Evolutionary conservation across 2,329 filamentous ascomycete species (phyloP).

Genomic region (Curvularia sp.): DNA sequence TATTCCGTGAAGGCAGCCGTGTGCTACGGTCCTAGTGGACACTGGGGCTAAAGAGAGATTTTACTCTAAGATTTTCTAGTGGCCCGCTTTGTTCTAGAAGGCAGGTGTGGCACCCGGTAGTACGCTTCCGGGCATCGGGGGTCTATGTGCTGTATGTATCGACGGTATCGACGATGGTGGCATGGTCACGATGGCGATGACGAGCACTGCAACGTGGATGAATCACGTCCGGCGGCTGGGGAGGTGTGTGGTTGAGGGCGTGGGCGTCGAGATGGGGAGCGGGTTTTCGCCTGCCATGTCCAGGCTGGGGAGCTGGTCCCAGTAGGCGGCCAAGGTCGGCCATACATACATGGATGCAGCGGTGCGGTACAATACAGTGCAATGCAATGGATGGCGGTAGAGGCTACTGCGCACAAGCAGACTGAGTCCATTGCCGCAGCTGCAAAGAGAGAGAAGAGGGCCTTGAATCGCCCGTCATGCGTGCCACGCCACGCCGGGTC

Average conservation of each 20-base stretch:
- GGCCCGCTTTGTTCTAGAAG: slow-evolving; percentile 44
- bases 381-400: background rate
- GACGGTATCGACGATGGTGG: background rate
- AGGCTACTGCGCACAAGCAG: slow-evolving; percentile 12
- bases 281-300: background rate
- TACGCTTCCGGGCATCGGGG: slow-evolving; percentile 9
- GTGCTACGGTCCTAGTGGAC: slow-evolving; percentile 21
- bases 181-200: background rate
- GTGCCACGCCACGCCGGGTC: slow-evolving; percentile 26
- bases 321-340: slow-evolving; percentile 29
- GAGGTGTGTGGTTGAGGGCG: background rate
- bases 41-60: slow-evolving; percentile 20
- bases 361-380: slow-evolving; percentile 2
- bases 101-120: slow-evolving; percentile 20
- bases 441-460: background rate
- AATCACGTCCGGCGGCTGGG: background rate
- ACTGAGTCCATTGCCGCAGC: background rate
- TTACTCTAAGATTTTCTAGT: slow-evolving; percentile 29
- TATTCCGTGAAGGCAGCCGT: background rate
- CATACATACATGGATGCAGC: slow-evolving; percentile 10
- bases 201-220: slow-evolving; percentile 2
- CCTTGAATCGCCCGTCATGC: slow-evolving; percentile 1
- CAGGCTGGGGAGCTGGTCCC: slow-evolving; percentile 3
- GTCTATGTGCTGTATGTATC: background rate
- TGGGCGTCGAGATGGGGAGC: background rate